phyloP scores from a whole-genome alignment of 176 grass and related monocot species.

The Phoenix roebelenii region DNA sequence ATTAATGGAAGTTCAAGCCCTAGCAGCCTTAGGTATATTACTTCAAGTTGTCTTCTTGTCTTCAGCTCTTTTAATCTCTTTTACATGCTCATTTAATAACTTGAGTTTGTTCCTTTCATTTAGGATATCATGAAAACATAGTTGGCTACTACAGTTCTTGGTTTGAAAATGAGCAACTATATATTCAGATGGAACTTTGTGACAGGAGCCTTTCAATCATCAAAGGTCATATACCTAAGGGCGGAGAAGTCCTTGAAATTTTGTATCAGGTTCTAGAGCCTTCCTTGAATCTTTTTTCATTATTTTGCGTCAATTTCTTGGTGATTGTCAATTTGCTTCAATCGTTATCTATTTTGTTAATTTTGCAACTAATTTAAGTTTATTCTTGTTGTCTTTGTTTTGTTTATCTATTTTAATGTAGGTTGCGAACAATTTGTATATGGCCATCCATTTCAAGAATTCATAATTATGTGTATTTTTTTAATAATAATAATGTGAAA shows the following conservation, averaged over 20 bases:
- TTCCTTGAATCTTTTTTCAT: not conserved
- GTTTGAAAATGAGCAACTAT: slow-evolving; percentile 85
- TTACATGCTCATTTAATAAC: not conserved
- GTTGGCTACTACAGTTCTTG: slow-evolving; percentile 90
- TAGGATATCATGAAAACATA: slow-evolving; percentile 88
- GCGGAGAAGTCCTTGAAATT: slow-evolving; percentile 57
- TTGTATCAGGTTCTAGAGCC: slow-evolving; percentile 58
- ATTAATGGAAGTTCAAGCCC: slow-evolving; percentile 95
- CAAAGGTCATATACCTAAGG: slow-evolving; percentile 26
- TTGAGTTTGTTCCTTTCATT: slow-evolving; percentile 5
- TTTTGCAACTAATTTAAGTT: too few species aligned
- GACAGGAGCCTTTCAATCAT: slow-evolving; percentile 45
- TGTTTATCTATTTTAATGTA: too few species aligned
- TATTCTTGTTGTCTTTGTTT: too few species aligned
- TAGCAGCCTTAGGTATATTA: slow-evolving; percentile 69
- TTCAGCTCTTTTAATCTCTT: slow-evolving; percentile 4
- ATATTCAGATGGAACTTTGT: slow-evolving; percentile 97
- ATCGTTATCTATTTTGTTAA: not conserved
- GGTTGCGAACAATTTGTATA: too few species aligned
- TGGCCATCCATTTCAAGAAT: too few species aligned
- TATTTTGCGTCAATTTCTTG: not conserved
- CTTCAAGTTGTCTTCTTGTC: not conserved
- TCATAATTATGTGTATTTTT: too few species aligned
- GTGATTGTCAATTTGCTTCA: slow-evolving; percentile 4
- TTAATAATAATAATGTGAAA: too few species aligned